These are phyloP conservation scores for Cryptococcus sp. DNA, from an alignment of 1,284 basidiomycete species.

Conservation along the genomic window DNA sequence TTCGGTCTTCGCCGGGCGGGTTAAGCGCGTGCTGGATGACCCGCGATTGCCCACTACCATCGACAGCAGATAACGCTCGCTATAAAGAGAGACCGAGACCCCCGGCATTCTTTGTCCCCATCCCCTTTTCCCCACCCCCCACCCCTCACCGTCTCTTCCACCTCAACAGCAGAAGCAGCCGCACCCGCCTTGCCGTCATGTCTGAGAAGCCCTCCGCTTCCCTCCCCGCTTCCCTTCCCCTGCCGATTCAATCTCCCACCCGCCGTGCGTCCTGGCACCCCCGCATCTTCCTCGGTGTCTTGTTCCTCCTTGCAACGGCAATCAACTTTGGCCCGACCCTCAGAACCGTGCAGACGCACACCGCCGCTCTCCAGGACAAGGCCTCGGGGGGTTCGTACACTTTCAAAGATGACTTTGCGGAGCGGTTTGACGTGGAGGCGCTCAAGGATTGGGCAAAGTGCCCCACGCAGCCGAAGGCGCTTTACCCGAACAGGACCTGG, in stretches of 20 bases:
- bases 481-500: slow-evolving; percentile 33
- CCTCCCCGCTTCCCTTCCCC: slow-evolving; percentile 6
- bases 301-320: slow-evolving; percentile 15
- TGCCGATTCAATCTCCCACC: slow-evolving; percentile 3
- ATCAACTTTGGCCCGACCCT: slow-evolving; percentile 15
- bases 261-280: slow-evolving; percentile 1
- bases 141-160: no score
- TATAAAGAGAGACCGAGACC: no score
- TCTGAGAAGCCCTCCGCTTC: slow-evolving; percentile 3
- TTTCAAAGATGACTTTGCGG: background rate
- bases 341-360: background rate
- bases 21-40: no score
- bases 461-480: slow-evolving; percentile 37
- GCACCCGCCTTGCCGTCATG: background rate
- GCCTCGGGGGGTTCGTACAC: background rate
- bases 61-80: no score
- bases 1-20: no score
- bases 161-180: no score
- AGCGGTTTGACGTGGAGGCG: slow-evolving; percentile 5
- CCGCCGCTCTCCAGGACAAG: background rate
- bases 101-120: no score
- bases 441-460: slow-evolving; percentile 25
- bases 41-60: no score
- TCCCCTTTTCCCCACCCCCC: no score
- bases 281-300: slow-evolving; percentile 11